Evolutionary conservation across 768 basidiomycete species (phyloP).

Genomic region (Mycena epipterygia): DNA sequence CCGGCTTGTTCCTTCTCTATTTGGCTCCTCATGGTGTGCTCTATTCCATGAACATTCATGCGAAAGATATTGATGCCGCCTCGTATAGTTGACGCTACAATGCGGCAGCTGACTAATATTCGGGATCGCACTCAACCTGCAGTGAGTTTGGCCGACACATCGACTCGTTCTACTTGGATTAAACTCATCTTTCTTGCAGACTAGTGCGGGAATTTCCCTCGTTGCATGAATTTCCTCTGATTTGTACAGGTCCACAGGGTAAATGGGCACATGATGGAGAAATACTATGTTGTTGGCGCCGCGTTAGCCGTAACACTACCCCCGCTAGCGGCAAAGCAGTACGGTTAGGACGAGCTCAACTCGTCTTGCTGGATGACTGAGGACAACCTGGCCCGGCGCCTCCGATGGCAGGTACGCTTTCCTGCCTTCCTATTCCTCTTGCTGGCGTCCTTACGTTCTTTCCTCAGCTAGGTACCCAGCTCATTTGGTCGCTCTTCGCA

Average conservation of each 20-base stretch:
- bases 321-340: conserved; percentile 19
- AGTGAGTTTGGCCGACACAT: neutral
- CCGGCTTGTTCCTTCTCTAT: neutral
- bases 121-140: too few relatives aligned
- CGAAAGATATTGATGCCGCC: too few relatives aligned
- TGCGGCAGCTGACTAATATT: too few relatives aligned
- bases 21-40: conserved; percentile 14
- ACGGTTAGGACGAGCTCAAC: conserved; percentile 22
- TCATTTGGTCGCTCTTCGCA: conserved; percentile 10
- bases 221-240: neutral
- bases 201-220: neutral
- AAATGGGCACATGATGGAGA: conserved; percentile 15
- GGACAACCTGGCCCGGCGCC: neutral
- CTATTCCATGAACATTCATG: neutral
- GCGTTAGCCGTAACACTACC: conserved; percentile 12
- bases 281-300: conserved; percentile 16
- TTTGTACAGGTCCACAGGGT: conserved; percentile 16
- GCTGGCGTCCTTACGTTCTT: too few relatives aligned
- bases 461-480: conserved; percentile 3
- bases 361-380: conserved; percentile 15
- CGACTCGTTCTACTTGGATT: neutral
- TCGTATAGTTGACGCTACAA: too few relatives aligned
- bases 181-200: neutral
- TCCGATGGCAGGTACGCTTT: conserved; percentile 6
- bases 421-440: too few relatives aligned